These are phyloP conservation scores for Exidia glandulosa DNA, from an alignment of 768 basidiomycete species.

Conservation along the genomic window DNA sequence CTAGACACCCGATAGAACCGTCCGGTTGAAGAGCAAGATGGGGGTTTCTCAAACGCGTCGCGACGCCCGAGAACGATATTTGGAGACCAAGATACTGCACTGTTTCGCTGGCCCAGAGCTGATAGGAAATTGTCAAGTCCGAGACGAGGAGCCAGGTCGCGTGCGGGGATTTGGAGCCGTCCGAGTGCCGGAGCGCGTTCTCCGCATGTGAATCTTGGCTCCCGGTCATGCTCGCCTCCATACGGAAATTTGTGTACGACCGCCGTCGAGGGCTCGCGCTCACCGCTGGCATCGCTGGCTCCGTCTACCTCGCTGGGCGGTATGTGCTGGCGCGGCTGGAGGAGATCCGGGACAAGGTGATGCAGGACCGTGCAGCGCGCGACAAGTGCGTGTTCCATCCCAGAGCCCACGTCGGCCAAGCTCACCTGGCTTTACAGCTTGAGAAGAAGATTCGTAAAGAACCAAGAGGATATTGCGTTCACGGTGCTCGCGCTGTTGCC, in stretches of 20 bases:
- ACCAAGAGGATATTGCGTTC: slow-evolving; percentile 66
- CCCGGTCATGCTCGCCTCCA: neutral
- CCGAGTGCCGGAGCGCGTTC: neutral
- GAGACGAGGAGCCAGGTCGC: no score
- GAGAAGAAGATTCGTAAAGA: slow-evolving; percentile 60
- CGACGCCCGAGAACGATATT: no score
- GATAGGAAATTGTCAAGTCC: no score
- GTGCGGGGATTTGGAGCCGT: no score
- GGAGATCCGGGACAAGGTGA: slow-evolving; percentile 52
- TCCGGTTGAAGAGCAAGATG: no score
- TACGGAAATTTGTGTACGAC: slow-evolving; percentile 32
- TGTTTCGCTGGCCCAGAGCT: no score
- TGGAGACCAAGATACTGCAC: no score
- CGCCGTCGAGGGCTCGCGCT: slow-evolving; percentile 37
- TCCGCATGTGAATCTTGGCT: neutral
- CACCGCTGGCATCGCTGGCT: slow-evolving; percentile 42
- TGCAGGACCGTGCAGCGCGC: slow-evolving; percentile 48
- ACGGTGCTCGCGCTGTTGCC: slow-evolving; percentile 48
- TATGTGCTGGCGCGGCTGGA: slow-evolving; percentile 54
- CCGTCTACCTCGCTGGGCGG: slow-evolving; percentile 47
- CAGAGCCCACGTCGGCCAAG: neutral
- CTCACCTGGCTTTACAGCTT: slow-evolving; percentile 33
- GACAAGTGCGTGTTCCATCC: slow-evolving; percentile 45
- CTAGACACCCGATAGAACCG: no score
- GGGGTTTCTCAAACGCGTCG: no score